Evolutionary conservation across 2,329 filamentous ascomycete species (phyloP), one percentile per base, ranked within the genome.

Genomic region (Pseudogymnoascus sp.): DNA sequence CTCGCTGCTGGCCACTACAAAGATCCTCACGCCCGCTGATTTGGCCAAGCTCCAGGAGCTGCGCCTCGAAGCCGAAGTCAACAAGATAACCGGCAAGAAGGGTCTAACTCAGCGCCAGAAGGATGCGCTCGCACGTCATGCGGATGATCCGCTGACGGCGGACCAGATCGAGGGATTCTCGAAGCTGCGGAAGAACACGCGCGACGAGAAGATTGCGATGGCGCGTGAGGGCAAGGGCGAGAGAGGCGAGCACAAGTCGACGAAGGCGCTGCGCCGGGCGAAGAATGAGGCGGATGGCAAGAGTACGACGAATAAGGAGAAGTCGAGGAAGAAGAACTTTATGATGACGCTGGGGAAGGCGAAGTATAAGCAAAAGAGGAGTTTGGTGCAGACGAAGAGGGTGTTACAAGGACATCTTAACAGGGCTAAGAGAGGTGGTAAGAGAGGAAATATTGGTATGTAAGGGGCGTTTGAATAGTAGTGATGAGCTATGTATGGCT

Each of bases 311-410:
- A 99, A 99, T 77, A 90, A 89, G 78, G 94, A 99, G 80, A 99
- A 99, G 84, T 86, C 89, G 42, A 82, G 93, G 68, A 91, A 90
- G 82, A 99, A 99, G 89, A 99, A 99, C 76, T 96, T 99, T 77
- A 74, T 99, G 70, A 99, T 99, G 94, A 97, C 93, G 39, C 77
- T 99, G 64, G 90, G 93, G 63, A 97, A 99, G 80, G 94, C 94
- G 9, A 95, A 94, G 81, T 84, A 83, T 68, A 99, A 97, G 82
- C 88, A 94, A 72, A 97, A 97, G 87, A 84, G 92, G 71, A 96
- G 91, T 83, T 78, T 99, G 75, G 85, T 90, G 10, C 88, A 97
- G 76, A 92, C 91, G 66, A 85, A 84, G 71, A 91, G 88, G 77
- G 85, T 92, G 36, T 76, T 97, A 67, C 87, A 84, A 73, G 89